Evolutionary conservation across 192 early-diverging fungal genomes (phyloP).

Genomic region (Coemansia sp.): DNA sequence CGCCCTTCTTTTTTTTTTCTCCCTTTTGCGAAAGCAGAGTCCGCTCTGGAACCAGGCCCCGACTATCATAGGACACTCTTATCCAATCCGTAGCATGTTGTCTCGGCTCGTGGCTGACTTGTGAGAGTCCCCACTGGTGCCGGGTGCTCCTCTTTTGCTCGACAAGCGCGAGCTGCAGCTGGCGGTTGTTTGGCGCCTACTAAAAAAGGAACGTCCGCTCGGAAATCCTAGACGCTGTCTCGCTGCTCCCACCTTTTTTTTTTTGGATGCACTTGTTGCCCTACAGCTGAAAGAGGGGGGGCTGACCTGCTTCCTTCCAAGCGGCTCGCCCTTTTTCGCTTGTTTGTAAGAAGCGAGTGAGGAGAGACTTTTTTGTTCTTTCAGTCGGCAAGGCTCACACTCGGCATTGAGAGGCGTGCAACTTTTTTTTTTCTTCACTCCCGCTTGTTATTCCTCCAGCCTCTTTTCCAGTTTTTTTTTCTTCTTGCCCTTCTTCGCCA

Average conservation of each 20-base stretch:
- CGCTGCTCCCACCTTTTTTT: neutral
- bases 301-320: slow-evolving; percentile 2
- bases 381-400: neutral
- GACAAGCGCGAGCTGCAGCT: neutral
- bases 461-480: neutral
- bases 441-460: neutral
- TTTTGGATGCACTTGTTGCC: neutral
- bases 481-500: neutral
- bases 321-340: neutral
- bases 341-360: neutral
- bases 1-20: neutral
- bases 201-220: neutral
- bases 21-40: neutral
- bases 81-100: neutral
- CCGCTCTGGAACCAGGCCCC: neutral
- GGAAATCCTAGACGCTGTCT: neutral
- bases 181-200: neutral
- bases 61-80: neutral
- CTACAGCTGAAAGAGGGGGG: neutral
- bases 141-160: neutral
- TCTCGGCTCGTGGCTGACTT: neutral
- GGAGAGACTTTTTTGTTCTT: neutral
- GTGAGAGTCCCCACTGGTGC: neutral
- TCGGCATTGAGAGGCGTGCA: neutral
- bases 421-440: neutral